A percentile compares a stretch with the other conserved stretches of the same genome.
phyloP scores from a whole-genome alignment of 2,329 filamentous ascomycete genomes.

The Zymoseptoria brevis region DNA sequence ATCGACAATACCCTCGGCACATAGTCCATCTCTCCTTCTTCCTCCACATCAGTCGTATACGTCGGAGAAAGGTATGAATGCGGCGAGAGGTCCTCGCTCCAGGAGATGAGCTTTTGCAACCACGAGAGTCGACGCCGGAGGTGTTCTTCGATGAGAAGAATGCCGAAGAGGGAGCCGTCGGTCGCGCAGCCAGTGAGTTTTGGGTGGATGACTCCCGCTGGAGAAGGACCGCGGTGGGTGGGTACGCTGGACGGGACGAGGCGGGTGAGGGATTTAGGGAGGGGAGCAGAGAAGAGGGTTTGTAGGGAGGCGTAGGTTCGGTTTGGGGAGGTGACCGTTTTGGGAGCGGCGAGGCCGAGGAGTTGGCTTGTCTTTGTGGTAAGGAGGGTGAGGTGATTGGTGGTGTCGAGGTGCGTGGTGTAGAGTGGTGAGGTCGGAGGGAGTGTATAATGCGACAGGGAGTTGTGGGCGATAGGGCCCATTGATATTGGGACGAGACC shows the following conservation, averaged over 20 bases:
- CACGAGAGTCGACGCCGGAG: slow-evolving; percentile 64
- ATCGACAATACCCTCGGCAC: slow-evolving; percentile 7
- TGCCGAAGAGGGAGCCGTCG: slow-evolving; percentile 47
- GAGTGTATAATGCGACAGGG: slow-evolving; percentile 19
- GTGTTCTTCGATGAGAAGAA: slow-evolving; percentile 55
- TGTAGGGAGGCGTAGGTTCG: slow-evolving; percentile 14
- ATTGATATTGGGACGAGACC: slow-evolving; percentile 21
- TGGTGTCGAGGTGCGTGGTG: neutral
- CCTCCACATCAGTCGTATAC: slow-evolving; percentile 10
- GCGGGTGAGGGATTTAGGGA: slow-evolving; percentile 36
- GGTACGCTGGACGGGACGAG: slow-evolving; percentile 41
- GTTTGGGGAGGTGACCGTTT: neutral
- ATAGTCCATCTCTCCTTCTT: slow-evolving; percentile 12
- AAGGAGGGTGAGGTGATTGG: slow-evolving; percentile 12
- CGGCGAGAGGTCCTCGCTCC: slow-evolving; percentile 27
- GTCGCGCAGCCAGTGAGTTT: slow-evolving; percentile 44
- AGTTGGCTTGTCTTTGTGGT: slow-evolving; percentile 21
- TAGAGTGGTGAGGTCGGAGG: slow-evolving; percentile 1
- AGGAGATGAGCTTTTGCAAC: slow-evolving; percentile 55
- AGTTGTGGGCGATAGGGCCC: slow-evolving; percentile 16
- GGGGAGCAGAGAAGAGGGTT: slow-evolving; percentile 36
- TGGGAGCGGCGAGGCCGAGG: slow-evolving; percentile 19
- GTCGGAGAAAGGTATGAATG: slow-evolving; percentile 11
- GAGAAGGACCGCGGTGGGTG: slow-evolving; percentile 30
- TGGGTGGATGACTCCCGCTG: slow-evolving; percentile 35